Evolutionary conservation across 257 asterid species (phyloP), one percentile per base, ranked within the genome.

Genomic region (Primulina huaijiensis): DNA sequence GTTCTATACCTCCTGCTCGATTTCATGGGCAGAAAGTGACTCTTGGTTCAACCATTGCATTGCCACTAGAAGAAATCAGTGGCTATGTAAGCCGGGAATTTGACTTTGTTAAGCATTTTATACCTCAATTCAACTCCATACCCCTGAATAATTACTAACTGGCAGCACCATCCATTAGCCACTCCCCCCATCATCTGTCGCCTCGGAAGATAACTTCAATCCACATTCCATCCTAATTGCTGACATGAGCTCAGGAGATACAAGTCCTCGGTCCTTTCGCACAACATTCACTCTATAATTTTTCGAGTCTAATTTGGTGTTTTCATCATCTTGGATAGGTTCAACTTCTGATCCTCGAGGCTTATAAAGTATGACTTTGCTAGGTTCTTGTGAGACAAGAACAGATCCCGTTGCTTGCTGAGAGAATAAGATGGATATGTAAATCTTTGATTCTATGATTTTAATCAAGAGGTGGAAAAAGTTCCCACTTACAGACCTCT

Each of bases 351-450:
- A 78, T 40, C 85, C 95, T 92, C 93, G 89, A n/a, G 96, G 97
- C 76, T 96, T 83, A 76, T 88, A 94, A 69, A 94, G 92, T 71
- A 94, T 94, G 75, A 94, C 89, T 79, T 94, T 91, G 84, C 89
- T 91, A 27, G 99, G 96, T 81, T 94, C 99, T 72, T 87, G 97
- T 58, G 98, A 94, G 65, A 94, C 99, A 50, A 94, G 87, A 69
- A 87, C 73, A 2, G 90, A 89, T 62, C 97, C 96, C 1, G 98
- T 94, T 12, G 93, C 92, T 88, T 87, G 91, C 99, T 94, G 92
- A 57, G 61, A 71, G 76, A 59, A 46, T 61, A 35, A 50, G 37
- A 66, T 14, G 19, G 55, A 60, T 1, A 58, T 35, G 31, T 14
- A 17, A 37, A 73, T 23, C 7, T 14, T 7, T 52, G 56, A 72